Evolutionary conservation across 768 basidiomycete species (phyloP), one percentile per base, ranked within the genome.

Genomic region (Leucocoprinus leucothites): DNA sequence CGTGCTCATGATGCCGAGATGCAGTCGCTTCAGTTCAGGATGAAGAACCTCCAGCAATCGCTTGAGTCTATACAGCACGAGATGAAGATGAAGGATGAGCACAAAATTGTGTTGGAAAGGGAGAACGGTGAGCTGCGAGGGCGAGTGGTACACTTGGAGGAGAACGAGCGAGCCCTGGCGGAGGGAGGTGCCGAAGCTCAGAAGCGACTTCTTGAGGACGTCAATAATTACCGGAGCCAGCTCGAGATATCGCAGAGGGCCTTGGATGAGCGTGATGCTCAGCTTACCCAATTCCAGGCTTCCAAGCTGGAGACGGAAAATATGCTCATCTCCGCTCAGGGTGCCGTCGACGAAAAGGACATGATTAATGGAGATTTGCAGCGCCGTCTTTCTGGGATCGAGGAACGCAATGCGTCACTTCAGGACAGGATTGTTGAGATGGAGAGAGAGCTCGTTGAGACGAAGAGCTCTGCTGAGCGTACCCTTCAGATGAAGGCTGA

Each of bases 81-180:
- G 3, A 19, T 47, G 25, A 54, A 40, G 24, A 28, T 24, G 25
- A 54, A 48, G 53, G 36, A 48, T 28, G 53, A 48, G 3, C 25
- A 11, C 7, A 31, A 16, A 9, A n/a, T 3, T 1, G 13, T 3
- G 5, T 19, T 54, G 24, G 35, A 5, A 5, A 24, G 9, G n/a
- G 35, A 47, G 53, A 54, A 54, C n/a, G 26, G 26, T 18, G 53
- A 19, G 16, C 25, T 54, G 26, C 16, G 45, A 13, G n/a, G 31
- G 13, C 24, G 42, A 9, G 22, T 48, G 2, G 24, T 21, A 3
- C 9, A 40, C n/a, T 41, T 54, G 11, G 53, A 54, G 38, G 41
- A 42, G 24, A 36, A 44, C 9, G 19, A n/a, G 3, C 26, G 42
- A 16, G 19, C 3, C 4, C 14, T 43, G 41, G 42, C 42, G 11